Base-by-base conservation (phyloP, 805 yeast species). In the Starmera dryadoides region DNA sequence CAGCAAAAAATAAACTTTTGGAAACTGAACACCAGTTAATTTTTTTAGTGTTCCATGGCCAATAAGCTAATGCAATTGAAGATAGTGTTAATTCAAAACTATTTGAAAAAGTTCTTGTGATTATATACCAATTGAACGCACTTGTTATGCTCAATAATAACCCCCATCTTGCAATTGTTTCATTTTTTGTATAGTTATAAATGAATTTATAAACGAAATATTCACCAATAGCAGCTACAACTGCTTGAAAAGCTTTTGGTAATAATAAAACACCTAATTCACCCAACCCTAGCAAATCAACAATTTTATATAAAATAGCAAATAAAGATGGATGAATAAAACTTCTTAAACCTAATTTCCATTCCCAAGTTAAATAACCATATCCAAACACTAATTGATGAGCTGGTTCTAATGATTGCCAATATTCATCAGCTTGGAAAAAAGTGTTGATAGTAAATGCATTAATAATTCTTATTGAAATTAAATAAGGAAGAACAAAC, bases 391-490 rank as follows among this genome's bases (percentile, higher is more conserved):
- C 81, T 29, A 70, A 63, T 4, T 53, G 41, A 58, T 88, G 96
- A 0, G 98, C 98, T 0, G 96, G 96, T 53, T 93, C 98, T 37
- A 93, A 63, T 0, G 89, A 69, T 60, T 93, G 99, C 79, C 81
- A 93, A 61, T 71, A 93, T 60, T 93, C 99, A 59, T 93, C 99
- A 0, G 98, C 91, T 58, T 93, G 99, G 62, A 93, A 93, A 55
- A 78, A 93, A 0, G 98, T 87, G 40, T 56, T 56, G 5, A 77
- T 73, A 1, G 79, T 57, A 19, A 84, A 53, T 0, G 94, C 75
- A 58, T 88, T 87, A 50, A 74, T 25, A 9, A 81, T 44, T 30
- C 95, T 60, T n/a, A 72, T 46, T 0, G 64, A 36, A 3, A 75
- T 40, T 6, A 76, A 46, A 38, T 53, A 52, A 17, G 53, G 52